Evolutionary conservation across 1,284 basidiomycete species (phyloP).

Genomic region (Vanrija sp.): DNA sequence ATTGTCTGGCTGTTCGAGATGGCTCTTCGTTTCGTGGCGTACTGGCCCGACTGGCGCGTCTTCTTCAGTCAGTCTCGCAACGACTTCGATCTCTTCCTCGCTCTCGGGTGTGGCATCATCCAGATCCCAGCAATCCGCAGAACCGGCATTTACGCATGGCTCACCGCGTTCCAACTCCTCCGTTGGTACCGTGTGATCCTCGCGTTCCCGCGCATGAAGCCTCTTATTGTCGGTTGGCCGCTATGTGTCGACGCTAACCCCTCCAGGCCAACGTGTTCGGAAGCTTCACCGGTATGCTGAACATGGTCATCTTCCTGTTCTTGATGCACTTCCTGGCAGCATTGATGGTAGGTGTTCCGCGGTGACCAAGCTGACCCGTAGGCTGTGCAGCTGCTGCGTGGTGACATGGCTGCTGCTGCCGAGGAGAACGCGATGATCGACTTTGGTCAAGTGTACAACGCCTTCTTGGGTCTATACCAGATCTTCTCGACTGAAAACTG

Average conservation of each 20-base stretch:
- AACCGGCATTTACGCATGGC: slow-evolving; percentile 75
- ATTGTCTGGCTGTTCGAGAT: slow-evolving; percentile 88
- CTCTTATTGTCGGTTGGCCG: slow-evolving; percentile 23
- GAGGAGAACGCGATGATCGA: slow-evolving; percentile 57
- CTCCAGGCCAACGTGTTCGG: slow-evolving; percentile 79
- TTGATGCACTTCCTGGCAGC: slow-evolving; percentile 85
- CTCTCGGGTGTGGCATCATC: slow-evolving; percentile 71
- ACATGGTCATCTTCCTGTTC: slow-evolving; percentile 91
- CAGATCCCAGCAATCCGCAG: slow-evolving; percentile 75
- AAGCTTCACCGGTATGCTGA: slow-evolving; percentile 83
- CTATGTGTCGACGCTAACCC: not conserved
- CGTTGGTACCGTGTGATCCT: slow-evolving; percentile 94
- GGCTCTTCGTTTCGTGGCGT: slow-evolving; percentile 65
- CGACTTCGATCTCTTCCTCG: slow-evolving; percentile 76
- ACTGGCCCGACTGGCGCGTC: slow-evolving; percentile 74
- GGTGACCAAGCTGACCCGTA: slow-evolving; percentile 52
- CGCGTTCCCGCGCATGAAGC: slow-evolving; percentile 43
- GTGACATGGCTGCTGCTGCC: slow-evolving; percentile 56
- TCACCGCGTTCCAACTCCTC: slow-evolving; percentile 82
- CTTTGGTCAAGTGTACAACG: slow-evolving; percentile 84
- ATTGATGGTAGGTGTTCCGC: slow-evolving; percentile 54
- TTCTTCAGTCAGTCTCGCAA: slow-evolving; percentile 71
- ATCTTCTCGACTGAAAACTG: slow-evolving; percentile 95
- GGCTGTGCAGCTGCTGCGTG: slow-evolving; percentile 58
- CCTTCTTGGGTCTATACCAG: slow-evolving; percentile 82